Evolutionary conservation across 331 rosid genomes (phyloP).

Genomic region (Spiraea crenata): DNA sequence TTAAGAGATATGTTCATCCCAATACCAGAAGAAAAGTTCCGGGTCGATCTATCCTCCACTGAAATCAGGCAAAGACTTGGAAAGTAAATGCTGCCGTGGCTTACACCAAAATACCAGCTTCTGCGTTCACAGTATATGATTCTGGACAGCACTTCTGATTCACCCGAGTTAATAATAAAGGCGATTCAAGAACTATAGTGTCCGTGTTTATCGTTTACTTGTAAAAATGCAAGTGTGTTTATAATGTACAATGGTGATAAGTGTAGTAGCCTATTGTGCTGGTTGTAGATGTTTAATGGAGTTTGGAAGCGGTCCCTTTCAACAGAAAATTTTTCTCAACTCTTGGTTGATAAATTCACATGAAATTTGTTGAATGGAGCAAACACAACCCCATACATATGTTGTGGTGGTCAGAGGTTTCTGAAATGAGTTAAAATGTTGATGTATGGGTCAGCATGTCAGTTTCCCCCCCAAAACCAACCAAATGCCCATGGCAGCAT

Average conservation of each 20-base stretch:
- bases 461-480: no score
- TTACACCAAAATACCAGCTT: not conserved
- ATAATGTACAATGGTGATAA: not conserved
- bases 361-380: not conserved
- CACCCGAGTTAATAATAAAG: not conserved
- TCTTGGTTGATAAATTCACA: not conserved
- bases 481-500: slow-evolving; percentile 5
- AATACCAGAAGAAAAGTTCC: slow-evolving; percentile 73
- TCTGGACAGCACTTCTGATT: not conserved
- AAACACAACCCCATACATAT: not conserved
- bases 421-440: not conserved
- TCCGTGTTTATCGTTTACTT: not conserved
- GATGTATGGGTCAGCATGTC: not conserved
- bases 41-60: slow-evolving; percentile 82
- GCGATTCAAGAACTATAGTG: not conserved
- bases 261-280: no score
- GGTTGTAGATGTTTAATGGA: not conserved
- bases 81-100: slow-evolving; percentile 26
- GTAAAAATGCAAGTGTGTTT: not conserved
- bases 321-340: not conserved
- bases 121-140: slow-evolving; percentile 7
- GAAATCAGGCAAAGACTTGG: slow-evolving; percentile 62
- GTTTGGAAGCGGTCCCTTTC: not conserved
- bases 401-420: not conserved
- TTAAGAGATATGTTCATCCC: slow-evolving; percentile 72